Conservation (phyloP, 495 filamentous ascomycete genomes). For the Cudoniella acicularis region DNA sequence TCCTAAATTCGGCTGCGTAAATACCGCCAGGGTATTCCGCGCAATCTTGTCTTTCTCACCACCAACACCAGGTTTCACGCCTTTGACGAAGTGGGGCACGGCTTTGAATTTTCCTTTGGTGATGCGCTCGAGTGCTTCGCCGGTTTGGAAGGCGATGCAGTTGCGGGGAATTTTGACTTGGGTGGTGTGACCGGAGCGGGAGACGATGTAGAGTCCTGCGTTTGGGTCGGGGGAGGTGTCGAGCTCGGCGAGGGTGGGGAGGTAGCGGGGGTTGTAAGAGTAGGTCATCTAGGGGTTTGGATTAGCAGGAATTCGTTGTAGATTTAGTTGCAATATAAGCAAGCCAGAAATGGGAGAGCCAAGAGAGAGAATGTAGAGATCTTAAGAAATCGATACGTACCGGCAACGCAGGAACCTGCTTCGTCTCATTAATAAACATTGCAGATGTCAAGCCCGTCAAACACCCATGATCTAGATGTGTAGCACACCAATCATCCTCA, state of each 20-base stretch:
- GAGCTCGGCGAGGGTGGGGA: conserved; percentile 64
- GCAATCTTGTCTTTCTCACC: conserved; percentile 51
- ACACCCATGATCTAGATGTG: conserved; percentile 90
- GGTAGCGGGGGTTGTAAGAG: conserved; percentile 21
- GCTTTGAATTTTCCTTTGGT: conserved; percentile 86
- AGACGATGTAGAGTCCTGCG: conserved; percentile 88
- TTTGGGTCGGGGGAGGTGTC: conserved; percentile 69
- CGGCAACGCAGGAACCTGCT: conserved; percentile 38
- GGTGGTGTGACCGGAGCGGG: conserved; percentile 68
- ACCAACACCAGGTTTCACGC: conserved; percentile 44
- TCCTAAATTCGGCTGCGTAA: conserved; percentile 91
- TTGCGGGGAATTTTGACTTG: conserved; percentile 88
- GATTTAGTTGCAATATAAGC: no score
- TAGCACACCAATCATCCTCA: conserved; percentile 94
- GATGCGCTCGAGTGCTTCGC: conserved; percentile 85
- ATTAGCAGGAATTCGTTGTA: no score
- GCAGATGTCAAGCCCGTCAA: conserved; percentile 90
- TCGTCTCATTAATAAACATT: conserved; percentile 87
- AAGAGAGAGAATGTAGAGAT: background rate
- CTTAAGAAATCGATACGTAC: conserved; percentile 15
- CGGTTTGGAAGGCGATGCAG: conserved; percentile 94
- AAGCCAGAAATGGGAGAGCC: conserved; percentile 25
- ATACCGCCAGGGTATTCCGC: conserved; percentile 92
- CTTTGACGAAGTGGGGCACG: conserved; percentile 94
- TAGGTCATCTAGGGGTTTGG: conserved; percentile 13